These are phyloP conservation scores for Apiotrichum brassicae DNA, from an alignment of 1,284 basidiomycete genomes.

Conservation along the genomic window DNA sequence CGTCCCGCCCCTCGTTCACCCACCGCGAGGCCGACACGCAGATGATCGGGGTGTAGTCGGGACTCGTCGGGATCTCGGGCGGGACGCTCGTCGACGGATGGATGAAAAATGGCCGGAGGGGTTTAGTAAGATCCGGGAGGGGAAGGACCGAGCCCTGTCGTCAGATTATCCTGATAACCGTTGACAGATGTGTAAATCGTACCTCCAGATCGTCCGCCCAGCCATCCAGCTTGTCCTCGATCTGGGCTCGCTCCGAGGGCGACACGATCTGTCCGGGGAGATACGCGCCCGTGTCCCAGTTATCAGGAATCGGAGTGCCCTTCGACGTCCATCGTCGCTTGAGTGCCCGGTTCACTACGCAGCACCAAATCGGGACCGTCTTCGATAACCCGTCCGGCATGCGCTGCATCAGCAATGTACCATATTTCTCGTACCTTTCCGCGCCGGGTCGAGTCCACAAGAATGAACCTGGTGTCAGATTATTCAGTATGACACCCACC, in stretches of 20 bases:
- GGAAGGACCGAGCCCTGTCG: slow-evolving; percentile 38
- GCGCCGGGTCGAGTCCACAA: slow-evolving; percentile 88
- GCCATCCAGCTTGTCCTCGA: slow-evolving; percentile 51
- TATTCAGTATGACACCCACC: slow-evolving; percentile 51
- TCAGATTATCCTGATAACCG: neutral
- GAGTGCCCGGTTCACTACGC: slow-evolving; percentile 75
- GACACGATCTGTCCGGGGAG: slow-evolving; percentile 41
- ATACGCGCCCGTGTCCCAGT: slow-evolving; percentile 39
- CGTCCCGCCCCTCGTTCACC: slow-evolving; percentile 27
- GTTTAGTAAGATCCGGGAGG: slow-evolving; percentile 34
- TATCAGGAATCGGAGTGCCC: neutral
- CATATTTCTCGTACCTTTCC: slow-evolving; percentile 58
- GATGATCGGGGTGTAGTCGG: slow-evolving; percentile 41
- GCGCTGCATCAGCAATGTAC: slow-evolving; percentile 45
- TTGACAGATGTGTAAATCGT: slow-evolving; percentile 2
- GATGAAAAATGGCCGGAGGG: slow-evolving; percentile 46
- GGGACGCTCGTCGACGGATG: slow-evolving; percentile 35
- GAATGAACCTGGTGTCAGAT: slow-evolving; percentile 56
- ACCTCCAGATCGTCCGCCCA: slow-evolving; percentile 67
- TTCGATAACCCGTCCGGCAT: slow-evolving; percentile 93
- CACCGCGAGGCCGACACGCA: slow-evolving; percentile 45
- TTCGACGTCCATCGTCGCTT: slow-evolving; percentile 8
- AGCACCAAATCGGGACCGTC: slow-evolving; percentile 93
- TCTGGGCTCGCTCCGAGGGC: slow-evolving; percentile 41
- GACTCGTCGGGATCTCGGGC: slow-evolving; percentile 22